Conservation (phyloP, 371 early-diverging fungal species). For the Mucor indicus region DNA sequence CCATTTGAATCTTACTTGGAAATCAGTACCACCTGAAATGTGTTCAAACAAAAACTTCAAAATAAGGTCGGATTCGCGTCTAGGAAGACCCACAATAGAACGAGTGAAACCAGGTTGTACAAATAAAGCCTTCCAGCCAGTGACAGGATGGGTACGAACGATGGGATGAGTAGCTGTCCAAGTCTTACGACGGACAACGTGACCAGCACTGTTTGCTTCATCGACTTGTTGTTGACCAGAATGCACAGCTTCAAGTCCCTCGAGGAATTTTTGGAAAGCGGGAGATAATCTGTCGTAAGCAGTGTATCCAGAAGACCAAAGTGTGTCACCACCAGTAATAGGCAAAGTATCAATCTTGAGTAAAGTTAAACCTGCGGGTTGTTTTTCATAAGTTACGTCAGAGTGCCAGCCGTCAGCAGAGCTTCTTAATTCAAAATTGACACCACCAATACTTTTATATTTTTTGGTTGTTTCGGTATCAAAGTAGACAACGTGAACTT, state of each 20-base stretch:
- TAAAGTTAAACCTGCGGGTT: slow-evolving; percentile 57
- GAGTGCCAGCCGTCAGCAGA: slow-evolving; percentile 47
- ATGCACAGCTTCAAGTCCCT: slow-evolving; percentile 63
- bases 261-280: slow-evolving; percentile 55
- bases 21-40: slow-evolving; percentile 46
- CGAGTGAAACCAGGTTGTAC: slow-evolving; percentile 64
- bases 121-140: slow-evolving; percentile 66
- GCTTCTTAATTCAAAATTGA: too few species aligned
- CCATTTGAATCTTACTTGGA: too few species aligned
- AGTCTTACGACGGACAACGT: slow-evolving; percentile 39
- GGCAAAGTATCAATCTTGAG: slow-evolving; percentile 56
- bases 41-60: slow-evolving; percentile 47
- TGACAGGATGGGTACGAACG: slow-evolving; percentile 69
- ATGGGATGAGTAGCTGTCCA: slow-evolving; percentile 53
- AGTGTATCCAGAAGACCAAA: slow-evolving; percentile 58
- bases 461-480: too few species aligned
- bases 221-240: too few species aligned
- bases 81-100: slow-evolving; percentile 51
- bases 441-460: too few species aligned
- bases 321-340: slow-evolving; percentile 54
- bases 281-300: slow-evolving; percentile 62
- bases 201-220: too few species aligned
- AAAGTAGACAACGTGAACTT: slow-evolving; percentile 31
- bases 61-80: slow-evolving; percentile 54
- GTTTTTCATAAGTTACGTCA: slow-evolving; percentile 59